phyloP scores from a whole-genome alignment of 495 filamentous ascomycete species.

The Annulohypoxylon nitens region DNA sequence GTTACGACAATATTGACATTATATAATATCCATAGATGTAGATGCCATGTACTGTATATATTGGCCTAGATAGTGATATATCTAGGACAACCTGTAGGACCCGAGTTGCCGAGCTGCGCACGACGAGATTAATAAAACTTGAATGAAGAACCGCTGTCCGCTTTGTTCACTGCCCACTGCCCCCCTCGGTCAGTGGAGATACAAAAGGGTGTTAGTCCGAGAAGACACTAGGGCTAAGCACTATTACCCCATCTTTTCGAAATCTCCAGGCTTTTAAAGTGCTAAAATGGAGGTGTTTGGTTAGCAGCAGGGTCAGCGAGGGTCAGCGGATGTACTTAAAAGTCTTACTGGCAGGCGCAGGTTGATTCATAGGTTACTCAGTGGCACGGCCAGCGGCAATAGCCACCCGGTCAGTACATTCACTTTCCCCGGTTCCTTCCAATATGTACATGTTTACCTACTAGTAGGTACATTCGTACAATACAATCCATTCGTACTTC shows the following conservation, averaged over 20 bases:
- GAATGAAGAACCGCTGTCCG: slow-evolving; percentile 14
- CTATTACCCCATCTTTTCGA: slow-evolving; percentile 47
- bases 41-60: not conserved
- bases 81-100: not conserved
- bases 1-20: slow-evolving; percentile 2
- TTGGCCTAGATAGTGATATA: not conserved
- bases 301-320: slow-evolving; percentile 4
- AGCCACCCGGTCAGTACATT: slow-evolving; percentile 36
- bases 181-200: slow-evolving; percentile 13
- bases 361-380: slow-evolving; percentile 1
- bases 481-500: not conserved
- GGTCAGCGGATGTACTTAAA: slow-evolving; percentile 11
- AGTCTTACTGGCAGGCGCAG: not conserved
- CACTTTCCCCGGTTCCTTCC: slow-evolving; percentile 37
- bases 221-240: slow-evolving; percentile 10
- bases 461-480: too few relatives aligned
- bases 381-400: slow-evolving; percentile 38
- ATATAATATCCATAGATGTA: not conserved
- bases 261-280: slow-evolving; percentile 37
- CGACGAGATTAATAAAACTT: slow-evolving; percentile 33
- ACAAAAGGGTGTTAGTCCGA: slow-evolving; percentile 26
- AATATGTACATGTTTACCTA: slow-evolving; percentile 8
- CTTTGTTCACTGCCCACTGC: slow-evolving; percentile 1
- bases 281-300: slow-evolving; percentile 28
- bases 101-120: slow-evolving; percentile 18